phyloP scores from a whole-genome alignment of 225 moss, liverwort and hornwort species.

The Pseudisothecium myosuroides region DNA sequence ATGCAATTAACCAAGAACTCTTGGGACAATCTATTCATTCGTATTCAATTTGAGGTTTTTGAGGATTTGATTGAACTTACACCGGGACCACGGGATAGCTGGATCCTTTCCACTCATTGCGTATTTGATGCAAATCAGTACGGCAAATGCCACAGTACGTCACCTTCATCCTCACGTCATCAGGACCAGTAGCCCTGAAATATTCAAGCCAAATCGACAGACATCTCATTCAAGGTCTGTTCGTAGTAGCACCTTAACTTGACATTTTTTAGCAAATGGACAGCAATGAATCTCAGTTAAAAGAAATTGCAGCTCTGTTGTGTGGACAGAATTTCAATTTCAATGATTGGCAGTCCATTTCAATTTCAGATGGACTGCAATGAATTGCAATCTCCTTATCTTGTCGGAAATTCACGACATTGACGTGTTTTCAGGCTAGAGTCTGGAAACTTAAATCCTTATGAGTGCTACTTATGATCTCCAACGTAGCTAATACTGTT shows the following conservation, averaged over 20 bases:
- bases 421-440: too few species aligned
- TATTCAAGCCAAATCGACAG: background rate
- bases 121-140: conserved; percentile 14
- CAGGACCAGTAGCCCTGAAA: background rate
- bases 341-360: too few species aligned
- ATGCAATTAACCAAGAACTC: background rate
- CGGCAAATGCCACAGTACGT: background rate
- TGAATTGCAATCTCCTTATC: too few species aligned
- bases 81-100: conserved; percentile 24
- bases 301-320: too few species aligned
- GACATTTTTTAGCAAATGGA: background rate
- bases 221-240: background rate
- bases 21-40: background rate
- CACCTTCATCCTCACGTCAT: too few species aligned
- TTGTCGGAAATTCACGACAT: too few species aligned
- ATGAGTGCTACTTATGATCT: background rate
- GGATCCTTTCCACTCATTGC: background rate
- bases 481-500: background rate
- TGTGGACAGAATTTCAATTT: too few species aligned
- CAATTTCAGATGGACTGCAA: background rate
- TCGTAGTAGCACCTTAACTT: too few species aligned
- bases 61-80: background rate
- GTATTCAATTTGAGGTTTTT: background rate
- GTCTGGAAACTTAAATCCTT: background rate
- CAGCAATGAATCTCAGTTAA: background rate